These are phyloP conservation scores for Ceratocystis destructans DNA, from an alignment of 2,329 filamentous ascomycete genomes.

Conservation along the genomic window DNA sequence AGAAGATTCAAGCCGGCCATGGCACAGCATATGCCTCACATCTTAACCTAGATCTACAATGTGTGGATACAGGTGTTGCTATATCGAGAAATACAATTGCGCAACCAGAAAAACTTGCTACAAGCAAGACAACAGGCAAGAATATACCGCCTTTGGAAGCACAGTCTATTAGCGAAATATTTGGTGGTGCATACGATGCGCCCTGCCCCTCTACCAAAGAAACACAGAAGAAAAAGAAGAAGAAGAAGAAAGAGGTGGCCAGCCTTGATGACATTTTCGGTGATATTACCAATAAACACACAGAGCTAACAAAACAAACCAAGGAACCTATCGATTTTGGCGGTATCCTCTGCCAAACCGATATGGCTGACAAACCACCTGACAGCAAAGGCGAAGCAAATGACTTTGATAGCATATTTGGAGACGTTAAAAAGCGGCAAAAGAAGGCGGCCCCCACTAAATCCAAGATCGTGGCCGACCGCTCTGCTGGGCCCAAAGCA, in stretches of 20 bases:
- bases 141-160: background rate
- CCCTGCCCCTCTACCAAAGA: background rate
- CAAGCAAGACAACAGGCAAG: background rate
- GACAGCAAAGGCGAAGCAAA: background rate
- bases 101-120: background rate
- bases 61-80: background rate
- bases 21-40: background rate
- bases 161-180: background rate
- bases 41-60: background rate
- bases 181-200: background rate
- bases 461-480: background rate
- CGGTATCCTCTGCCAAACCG: background rate
- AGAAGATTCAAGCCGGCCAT: too few species aligned
- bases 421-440: background rate
- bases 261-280: constrained; percentile 12
- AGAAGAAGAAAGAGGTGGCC: background rate
- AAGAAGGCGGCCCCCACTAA: background rate
- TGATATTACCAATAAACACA: background rate
- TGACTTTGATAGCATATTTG: constrained; percentile 7
- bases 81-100: background rate
- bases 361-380: background rate
- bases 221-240: background rate
- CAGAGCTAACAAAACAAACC: background rate
- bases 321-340: background rate
- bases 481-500: background rate